Conservation (phyloP, 2,329 filamentous ascomycete species). For the Elsinoe ampelina region DNA sequence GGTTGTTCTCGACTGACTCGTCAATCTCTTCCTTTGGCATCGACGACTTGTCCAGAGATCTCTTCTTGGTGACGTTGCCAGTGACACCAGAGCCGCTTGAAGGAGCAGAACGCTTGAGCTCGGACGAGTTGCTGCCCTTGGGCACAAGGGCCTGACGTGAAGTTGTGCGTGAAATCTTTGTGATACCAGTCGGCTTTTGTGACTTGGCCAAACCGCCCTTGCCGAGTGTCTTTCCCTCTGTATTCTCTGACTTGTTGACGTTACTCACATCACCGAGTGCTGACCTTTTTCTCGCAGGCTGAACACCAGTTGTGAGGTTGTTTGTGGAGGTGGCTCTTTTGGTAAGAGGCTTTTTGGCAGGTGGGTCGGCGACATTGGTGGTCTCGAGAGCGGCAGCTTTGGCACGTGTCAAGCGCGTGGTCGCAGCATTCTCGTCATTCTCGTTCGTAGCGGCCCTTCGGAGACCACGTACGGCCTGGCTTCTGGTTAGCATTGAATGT, state of each 20-base stretch:
- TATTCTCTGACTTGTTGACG: constrained; percentile 65
- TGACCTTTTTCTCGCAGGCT: constrained; percentile 58
- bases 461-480: constrained; percentile 50
- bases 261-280: constrained; percentile 95
- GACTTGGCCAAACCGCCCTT: constrained; percentile 45
- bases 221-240: constrained; percentile 58
- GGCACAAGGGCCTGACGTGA: constrained; percentile 53
- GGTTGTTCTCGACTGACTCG: constrained; percentile 51
- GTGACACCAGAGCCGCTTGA: constrained; percentile 60
- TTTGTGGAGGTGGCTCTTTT: constrained; percentile 34
- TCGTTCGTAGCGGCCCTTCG: constrained; percentile 75
- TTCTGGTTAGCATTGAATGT: constrained; percentile 16
- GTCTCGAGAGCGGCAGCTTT: constrained; percentile 64
- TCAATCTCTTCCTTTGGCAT: constrained; percentile 50
- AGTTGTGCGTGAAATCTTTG: constrained; percentile 56
- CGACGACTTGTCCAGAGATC: constrained; percentile 41
- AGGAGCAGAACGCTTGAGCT: constrained; percentile 58
- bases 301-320: constrained; percentile 39
- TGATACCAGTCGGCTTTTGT: constrained; percentile 69
- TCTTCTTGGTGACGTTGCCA: constrained; percentile 58
- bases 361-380: constrained; percentile 44
- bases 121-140: constrained; percentile 57
- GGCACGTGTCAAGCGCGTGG: constrained; percentile 82
- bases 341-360: constrained; percentile 39
- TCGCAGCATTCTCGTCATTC: constrained; percentile 76